Evolutionary conservation across 2,329 filamentous ascomycete genomes (phyloP), one percentile per base, ranked within the genome.

Genomic region (Epichloe festucae): DNA sequence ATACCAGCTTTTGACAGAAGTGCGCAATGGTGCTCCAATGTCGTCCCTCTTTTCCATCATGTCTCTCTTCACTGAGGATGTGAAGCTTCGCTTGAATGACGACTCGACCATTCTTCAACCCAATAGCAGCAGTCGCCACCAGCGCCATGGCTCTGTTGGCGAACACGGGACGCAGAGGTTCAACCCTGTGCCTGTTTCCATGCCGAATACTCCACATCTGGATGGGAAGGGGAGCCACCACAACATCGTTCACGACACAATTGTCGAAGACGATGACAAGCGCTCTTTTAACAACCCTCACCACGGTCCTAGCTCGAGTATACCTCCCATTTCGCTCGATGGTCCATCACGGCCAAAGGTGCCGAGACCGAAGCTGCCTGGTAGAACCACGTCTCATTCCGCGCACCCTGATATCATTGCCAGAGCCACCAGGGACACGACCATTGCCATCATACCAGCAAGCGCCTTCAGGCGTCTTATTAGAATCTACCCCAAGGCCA

Each of bases 11-110:
- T 74, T 98, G 50, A 98, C 93, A 0, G 94, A 98, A 67, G 91
- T 98, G 50, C 94, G 93, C 62, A 98, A 98, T 61, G 93, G 93
- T 14, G 90, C 93, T 1, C 91, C 94, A 1, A 96, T 98, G 91
- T 98, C 93, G 5, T 98, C 93, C 0, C 70, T 98, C 2, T 98
- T 98, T 67, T 97, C 93, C 1, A 95, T 98, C 58, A 81, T 98
- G 69, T 95, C 91, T 2, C 74, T 98, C 0, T 98, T 98, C 63
- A 98, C 93, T 3, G 93, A 98, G 65, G 90, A 96, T 61, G 82
- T 98, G 50, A 86, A 87, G 57, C 72, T 98, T 36, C 80, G 82
- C 21, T 79, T 84, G 1, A 81, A 84, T n/a, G 82, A 87, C 4
- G 78, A 84, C n/a, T 63, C 70, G 0, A 57, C 63, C 3, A 51